phyloP scores from a whole-genome alignment of 306 rosid genomes.

The Sechiopsis laciniata region DNA sequence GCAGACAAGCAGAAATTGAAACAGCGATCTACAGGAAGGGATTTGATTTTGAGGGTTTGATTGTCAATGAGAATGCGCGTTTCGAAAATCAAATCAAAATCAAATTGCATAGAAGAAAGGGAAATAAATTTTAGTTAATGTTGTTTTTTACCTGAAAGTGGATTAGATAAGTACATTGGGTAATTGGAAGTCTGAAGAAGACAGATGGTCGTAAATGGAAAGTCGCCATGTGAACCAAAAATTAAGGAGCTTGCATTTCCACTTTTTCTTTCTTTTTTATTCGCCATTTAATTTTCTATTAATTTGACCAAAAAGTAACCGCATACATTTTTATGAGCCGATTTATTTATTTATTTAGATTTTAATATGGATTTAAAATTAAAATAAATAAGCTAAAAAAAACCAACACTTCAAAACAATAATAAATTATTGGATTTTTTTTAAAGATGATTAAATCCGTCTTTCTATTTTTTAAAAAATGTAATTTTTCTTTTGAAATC shows the following conservation, averaged over 20 bases:
- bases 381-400: too few relatives aligned
- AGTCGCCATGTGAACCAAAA: slow-evolving; percentile 48
- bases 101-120: not conserved
- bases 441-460: too few relatives aligned
- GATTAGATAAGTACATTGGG: slow-evolving; percentile 26
- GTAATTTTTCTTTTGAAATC: too few relatives aligned
- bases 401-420: too few relatives aligned
- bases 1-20: slow-evolving; percentile 7
- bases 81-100: not conserved
- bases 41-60: not conserved
- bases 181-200: slow-evolving; percentile 21
- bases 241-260: slow-evolving; percentile 37
- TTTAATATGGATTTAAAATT: not conserved
- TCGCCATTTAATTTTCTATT: slow-evolving; percentile 4
- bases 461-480: too few relatives aligned
- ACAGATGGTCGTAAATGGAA: slow-evolving; percentile 17
- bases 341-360: not conserved
- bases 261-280: slow-evolving; percentile 24
- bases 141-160: slow-evolving; percentile 2
- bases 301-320: slow-evolving; percentile 16
- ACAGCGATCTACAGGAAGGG: not conserved
- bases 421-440: too few relatives aligned
- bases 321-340: too few relatives aligned
- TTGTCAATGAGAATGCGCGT: not conserved
- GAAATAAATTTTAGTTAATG: not conserved